Evolutionary conservation across 306 rosid species (phyloP).

Genomic region (Fragaria vesca): DNA sequence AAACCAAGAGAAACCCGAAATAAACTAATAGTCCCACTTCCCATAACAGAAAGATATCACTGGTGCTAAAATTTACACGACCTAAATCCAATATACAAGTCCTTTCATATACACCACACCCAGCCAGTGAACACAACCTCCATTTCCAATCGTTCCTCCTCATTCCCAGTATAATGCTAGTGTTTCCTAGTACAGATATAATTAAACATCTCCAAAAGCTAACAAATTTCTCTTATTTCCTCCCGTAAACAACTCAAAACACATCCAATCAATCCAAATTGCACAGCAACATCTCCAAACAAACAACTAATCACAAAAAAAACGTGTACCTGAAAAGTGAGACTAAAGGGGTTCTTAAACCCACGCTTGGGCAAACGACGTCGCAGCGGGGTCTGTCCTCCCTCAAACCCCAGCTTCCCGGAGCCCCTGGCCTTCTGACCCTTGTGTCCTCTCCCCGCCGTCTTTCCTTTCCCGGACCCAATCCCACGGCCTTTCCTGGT

Average conservation of each 20-base stretch:
- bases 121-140: background rate
- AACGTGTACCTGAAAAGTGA: slow-evolving; percentile 71
- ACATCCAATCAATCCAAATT: background rate
- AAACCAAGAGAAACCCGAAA: background rate
- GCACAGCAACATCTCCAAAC: background rate
- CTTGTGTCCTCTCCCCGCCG: slow-evolving; percentile 98
- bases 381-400: slow-evolving; percentile 95
- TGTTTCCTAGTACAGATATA: background rate
- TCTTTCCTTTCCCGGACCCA: slow-evolving; percentile 97
- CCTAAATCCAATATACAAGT: background rate
- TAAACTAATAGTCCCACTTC: background rate
- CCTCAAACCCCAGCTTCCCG: slow-evolving; percentile 90
- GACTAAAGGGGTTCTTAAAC: slow-evolving; percentile 83
- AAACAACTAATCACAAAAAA: background rate
- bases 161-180: too few relatives aligned
- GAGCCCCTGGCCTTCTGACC: slow-evolving; percentile 91
- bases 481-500: slow-evolving; percentile 96
- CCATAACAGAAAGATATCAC: background rate
- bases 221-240: background rate
- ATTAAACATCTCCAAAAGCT: background rate
- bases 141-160: background rate
- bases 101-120: background rate
- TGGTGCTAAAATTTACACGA: background rate
- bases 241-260: background rate
- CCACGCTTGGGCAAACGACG: slow-evolving; percentile 92